Percentiles rank a stretch among this genome's conserved stretches.
Conservation (phyloP, 257 asterid genomes). For the Primulina tabacum region DNA sequence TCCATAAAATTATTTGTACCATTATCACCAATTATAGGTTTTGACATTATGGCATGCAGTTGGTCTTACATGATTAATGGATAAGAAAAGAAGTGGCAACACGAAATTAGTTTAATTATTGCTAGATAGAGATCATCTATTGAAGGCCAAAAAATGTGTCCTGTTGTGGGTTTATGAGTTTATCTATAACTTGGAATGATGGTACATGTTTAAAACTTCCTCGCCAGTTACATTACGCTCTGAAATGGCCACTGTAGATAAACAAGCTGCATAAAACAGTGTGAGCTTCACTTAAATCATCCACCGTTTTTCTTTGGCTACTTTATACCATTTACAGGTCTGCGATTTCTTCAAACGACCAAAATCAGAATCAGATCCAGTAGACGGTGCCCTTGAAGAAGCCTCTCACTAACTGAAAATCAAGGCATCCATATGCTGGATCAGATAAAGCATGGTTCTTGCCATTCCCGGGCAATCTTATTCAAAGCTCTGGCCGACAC, state of each 20-base stretch:
- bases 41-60: neutral
- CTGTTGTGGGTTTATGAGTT: neutral
- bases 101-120: conserved; percentile 1
- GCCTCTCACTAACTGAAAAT: conserved; percentile 64
- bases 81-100: neutral
- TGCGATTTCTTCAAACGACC: conserved; percentile 71
- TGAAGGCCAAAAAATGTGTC: neutral
- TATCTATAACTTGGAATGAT: neutral
- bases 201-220: conserved; percentile 13
- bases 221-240: neutral
- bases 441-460: conserved; percentile 76
- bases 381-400: conserved; percentile 75
- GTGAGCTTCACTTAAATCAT: conserved; percentile 1
- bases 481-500: conserved; percentile 91
- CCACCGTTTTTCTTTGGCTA: conserved; percentile 8
- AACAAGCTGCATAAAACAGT: conserved; percentile 6
- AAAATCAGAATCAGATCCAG: conserved; percentile 50
- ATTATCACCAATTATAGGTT: neutral
- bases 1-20: too few species aligned
- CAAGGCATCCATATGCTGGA: conserved; percentile 84
- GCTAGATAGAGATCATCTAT: neutral
- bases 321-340: conserved; percentile 43
- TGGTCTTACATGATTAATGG: neutral
- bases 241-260: neutral
- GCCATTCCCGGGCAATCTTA: conserved; percentile 80